Conservation (phyloP, 495 filamentous ascomycete genomes). For the Massariosphaeria phaeospora region DNA sequence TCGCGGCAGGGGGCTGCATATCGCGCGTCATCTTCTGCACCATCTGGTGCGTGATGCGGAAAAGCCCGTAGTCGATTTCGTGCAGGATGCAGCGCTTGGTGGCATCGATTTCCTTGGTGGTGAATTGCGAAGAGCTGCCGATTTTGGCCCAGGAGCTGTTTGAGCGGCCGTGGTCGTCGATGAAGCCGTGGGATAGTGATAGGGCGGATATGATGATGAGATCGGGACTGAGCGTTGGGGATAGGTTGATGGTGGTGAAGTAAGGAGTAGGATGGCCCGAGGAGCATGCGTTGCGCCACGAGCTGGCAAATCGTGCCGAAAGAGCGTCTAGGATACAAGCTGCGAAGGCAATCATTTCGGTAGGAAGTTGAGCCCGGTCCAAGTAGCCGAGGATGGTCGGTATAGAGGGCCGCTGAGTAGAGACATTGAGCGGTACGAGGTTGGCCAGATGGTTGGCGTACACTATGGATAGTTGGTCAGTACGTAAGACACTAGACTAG, state of each 20-base stretch:
- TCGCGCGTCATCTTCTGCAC: conserved; percentile 15
- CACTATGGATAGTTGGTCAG: conserved; percentile 13
- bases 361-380: conserved; percentile 23
- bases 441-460: conserved; percentile 26
- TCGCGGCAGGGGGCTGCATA: conserved; percentile 4
- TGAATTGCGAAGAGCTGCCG: conserved; percentile 1
- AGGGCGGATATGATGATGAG: conserved; percentile 29
- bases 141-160: conserved; percentile 24
- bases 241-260: not conserved
- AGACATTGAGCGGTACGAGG: conserved; percentile 30
- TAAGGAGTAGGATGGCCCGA: not conserved
- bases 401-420: conserved; percentile 6
- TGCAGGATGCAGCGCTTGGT: conserved; percentile 21
- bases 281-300: conserved; percentile 6
- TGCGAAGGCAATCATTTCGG: conserved; percentile 28
- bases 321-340: conserved; percentile 33
- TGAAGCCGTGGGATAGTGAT: conserved; percentile 19
- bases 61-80: conserved; percentile 31
- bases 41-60: conserved; percentile 20
- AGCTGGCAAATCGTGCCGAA: conserved; percentile 13
- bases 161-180: conserved; percentile 15
- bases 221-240: conserved; percentile 10
- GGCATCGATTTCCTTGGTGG: conserved; percentile 10
- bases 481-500: not conserved
- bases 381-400: conserved; percentile 14